Conservation (phyloP, 768 basidiomycete species). For the Tricholoma flavovirens region DNA sequence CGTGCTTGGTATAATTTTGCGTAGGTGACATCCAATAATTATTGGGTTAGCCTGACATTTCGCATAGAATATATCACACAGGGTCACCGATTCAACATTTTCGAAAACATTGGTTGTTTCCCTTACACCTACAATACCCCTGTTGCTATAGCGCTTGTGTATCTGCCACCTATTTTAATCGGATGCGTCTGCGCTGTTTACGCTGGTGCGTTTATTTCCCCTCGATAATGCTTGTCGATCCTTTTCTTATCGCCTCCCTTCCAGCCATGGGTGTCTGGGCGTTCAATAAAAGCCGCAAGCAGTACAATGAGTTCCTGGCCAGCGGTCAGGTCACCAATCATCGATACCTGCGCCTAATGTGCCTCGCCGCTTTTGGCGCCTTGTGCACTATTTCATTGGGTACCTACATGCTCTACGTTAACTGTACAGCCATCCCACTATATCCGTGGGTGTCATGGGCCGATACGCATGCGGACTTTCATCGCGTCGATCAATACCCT, state of each 20-base stretch:
- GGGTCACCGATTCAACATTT: conserved; percentile 40
- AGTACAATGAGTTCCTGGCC: conserved; percentile 34
- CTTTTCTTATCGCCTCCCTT: neutral
- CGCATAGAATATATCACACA: conserved; percentile 40
- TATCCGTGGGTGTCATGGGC: conserved; percentile 43
- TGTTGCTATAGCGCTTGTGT: conserved; percentile 29
- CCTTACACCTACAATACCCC: conserved; percentile 32
- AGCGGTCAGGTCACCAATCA: conserved; percentile 30
- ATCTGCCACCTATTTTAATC: conserved; percentile 34
- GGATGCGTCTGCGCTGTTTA: conserved; percentile 36
- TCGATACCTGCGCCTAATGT: conserved; percentile 36
- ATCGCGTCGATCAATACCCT: conserved; percentile 33
- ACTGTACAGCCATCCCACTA: conserved; percentile 16
- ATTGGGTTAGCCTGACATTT: neutral
- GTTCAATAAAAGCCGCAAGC: conserved; percentile 30
- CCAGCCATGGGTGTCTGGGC: conserved; percentile 27
- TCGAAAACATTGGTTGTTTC: conserved; percentile 43
- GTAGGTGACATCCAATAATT: conserved; percentile 3
- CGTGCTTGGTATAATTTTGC: conserved; percentile 26
- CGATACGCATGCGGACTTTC: conserved; percentile 47
- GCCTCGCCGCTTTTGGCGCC: conserved; percentile 35
- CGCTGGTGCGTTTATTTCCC: conserved; percentile 26
- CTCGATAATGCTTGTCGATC: neutral
- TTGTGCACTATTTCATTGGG: conserved; percentile 34
- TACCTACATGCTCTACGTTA: conserved; percentile 24